Percentiles rank a stretch among this genome's conserved stretches.
phyloP scores from a whole-genome alignment of 164 flowering plant species.

The Macadamia tetraphylla region DNA sequence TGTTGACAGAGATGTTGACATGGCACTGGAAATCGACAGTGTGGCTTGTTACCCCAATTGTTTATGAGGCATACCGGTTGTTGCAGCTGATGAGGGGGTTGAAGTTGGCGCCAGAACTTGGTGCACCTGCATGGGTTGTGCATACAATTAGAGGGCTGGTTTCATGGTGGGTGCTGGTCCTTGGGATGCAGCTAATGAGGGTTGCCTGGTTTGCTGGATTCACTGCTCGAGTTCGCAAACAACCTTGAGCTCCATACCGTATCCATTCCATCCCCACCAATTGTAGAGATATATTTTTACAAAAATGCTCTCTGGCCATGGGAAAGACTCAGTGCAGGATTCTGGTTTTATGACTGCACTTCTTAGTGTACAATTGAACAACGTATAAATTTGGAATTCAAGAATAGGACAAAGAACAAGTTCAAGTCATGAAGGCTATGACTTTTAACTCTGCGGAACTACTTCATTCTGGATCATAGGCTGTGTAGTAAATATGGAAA shows the following conservation, averaged over 20 bases:
- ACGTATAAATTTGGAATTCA: no score
- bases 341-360: no score
- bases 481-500: no score
- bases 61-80: slow-evolving; percentile 78
- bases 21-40: slow-evolving; percentile 96
- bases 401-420: no score
- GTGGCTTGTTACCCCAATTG: slow-evolving; percentile 86
- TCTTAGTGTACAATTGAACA: no score
- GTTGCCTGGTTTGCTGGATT: slow-evolving; percentile 95
- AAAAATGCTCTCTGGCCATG: no score
- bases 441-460: no score
- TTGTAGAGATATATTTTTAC: no score
- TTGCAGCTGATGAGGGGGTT: slow-evolving; percentile 86
- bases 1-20: slow-evolving; percentile 75
- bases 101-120: slow-evolving; percentile 68
- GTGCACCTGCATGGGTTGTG: slow-evolving; percentile 72
- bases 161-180: slow-evolving; percentile 89
- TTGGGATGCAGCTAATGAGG: slow-evolving; percentile 94
- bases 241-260: slow-evolving; percentile 5
- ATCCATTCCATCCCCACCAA: not conserved
- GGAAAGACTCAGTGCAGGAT: no score
- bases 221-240: slow-evolving; percentile 32
- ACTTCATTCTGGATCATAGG: no score
- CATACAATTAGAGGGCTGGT: slow-evolving; percentile 67
- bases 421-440: no score